A percentile compares a stretch with the other conserved stretches of the same genome.
Evolutionary conservation across 176 grass and related monocot genomes (phyloP).

Genomic region (Oryza punctata): DNA sequence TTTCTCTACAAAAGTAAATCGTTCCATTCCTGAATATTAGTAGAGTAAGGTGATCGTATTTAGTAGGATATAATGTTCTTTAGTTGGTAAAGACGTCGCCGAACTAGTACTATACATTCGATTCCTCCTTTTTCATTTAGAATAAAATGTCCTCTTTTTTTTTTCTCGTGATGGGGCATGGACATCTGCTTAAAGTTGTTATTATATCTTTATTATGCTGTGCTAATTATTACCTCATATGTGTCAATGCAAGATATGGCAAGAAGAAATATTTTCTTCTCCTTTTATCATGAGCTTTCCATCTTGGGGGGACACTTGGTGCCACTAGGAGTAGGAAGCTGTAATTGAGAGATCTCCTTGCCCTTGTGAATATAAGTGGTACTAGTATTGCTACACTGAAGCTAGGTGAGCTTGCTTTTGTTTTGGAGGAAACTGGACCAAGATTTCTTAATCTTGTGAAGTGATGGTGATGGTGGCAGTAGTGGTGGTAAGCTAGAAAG

Average conservation of each 20-base stretch:
- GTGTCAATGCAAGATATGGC: slow-evolving; percentile 5
- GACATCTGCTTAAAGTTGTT: background rate
- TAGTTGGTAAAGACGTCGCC: slow-evolving; percentile 20
- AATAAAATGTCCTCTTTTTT: slow-evolving; percentile 3
- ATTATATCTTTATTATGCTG: slow-evolving; percentile 1
- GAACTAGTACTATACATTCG: background rate
- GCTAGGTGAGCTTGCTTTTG: slow-evolving; percentile 18
- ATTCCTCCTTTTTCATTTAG: background rate
- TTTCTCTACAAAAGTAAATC: background rate
- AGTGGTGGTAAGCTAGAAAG: slow-evolving; percentile 23
- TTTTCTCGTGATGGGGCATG: slow-evolving; percentile 20
- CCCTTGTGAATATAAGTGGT: slow-evolving; percentile 16
- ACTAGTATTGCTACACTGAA: background rate
- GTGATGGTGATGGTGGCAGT: background rate
- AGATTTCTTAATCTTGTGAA: slow-evolving; percentile 34
- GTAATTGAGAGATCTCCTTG: slow-evolving; percentile 8
- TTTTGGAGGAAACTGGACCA: slow-evolving; percentile 32
- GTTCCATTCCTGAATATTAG: background rate
- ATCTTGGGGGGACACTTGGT: background rate
- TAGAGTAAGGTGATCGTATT: background rate
- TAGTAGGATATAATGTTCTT: background rate
- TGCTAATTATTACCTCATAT: slow-evolving; percentile 11
- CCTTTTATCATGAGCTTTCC: slow-evolving; percentile 26
- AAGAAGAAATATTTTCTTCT: background rate
- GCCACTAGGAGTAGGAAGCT: background rate